phyloP scores from a whole-genome alignment of 805 yeast species.

The Myxozyma mucilagina region DNA sequence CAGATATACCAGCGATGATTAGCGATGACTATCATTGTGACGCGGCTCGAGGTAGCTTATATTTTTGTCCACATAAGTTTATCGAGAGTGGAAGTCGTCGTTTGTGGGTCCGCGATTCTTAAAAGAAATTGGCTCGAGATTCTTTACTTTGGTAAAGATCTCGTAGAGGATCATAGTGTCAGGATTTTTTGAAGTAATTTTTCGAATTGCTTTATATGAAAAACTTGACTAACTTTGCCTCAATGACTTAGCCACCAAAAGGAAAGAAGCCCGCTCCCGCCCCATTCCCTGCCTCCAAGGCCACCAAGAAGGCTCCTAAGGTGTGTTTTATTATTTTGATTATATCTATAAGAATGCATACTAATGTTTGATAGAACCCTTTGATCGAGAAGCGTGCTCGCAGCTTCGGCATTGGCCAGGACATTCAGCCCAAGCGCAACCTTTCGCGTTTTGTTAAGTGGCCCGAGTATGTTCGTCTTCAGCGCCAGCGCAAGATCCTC shows the following conservation, averaged over 20 bases:
- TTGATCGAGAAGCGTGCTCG: slow-evolving; percentile 85
- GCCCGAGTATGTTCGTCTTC: slow-evolving; percentile 98
- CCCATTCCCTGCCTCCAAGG: slow-evolving; percentile 81
- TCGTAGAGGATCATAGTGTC: slow-evolving; percentile 31
- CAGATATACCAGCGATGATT: no score
- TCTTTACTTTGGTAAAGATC: neutral
- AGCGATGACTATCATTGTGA: neutral
- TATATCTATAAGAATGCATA: neutral
- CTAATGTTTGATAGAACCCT: slow-evolving; percentile 62
- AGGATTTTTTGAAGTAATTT: slow-evolving; percentile 16
- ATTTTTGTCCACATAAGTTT: neutral
- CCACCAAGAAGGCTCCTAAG: slow-evolving; percentile 48
- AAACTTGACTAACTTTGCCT: slow-evolving; percentile 36
- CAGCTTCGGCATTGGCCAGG: slow-evolving; percentile 96
- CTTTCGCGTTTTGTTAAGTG: slow-evolving; percentile 96
- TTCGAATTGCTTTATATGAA: slow-evolving; percentile 4
- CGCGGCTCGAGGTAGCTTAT: neutral
- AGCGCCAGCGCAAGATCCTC: slow-evolving; percentile 98
- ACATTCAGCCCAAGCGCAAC: slow-evolving; percentile 90
- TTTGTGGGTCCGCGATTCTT: neutral
- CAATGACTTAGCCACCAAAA: slow-evolving; percentile 62
- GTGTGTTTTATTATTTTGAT: slow-evolving; percentile 32
- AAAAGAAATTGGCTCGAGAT: slow-evolving; percentile 15
- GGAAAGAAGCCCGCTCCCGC: slow-evolving; percentile 94
- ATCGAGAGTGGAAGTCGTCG: neutral